phyloP scores from a whole-genome alignment of 2,329 filamentous ascomycete genomes.

The Xylaria sp. region DNA sequence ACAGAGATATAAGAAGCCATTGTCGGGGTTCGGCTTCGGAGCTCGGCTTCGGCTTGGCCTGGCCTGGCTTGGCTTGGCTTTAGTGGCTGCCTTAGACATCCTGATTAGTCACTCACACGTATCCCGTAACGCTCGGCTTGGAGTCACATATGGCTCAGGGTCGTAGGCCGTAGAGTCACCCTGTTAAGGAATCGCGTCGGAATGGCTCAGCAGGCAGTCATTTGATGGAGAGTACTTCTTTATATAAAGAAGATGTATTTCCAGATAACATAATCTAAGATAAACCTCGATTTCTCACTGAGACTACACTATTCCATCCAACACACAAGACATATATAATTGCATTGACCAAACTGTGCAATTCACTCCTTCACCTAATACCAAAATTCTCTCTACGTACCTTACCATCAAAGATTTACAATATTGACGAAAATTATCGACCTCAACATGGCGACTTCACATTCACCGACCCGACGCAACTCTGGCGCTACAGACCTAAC shows the following conservation, averaged over 20 bases:
- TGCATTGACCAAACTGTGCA: neutral
- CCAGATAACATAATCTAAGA: neutral
- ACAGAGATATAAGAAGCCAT: slow-evolving; percentile 5
- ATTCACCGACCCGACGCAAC: slow-evolving; percentile 28
- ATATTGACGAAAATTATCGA: neutral
- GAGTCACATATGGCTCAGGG: neutral
- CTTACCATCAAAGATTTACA: neutral
- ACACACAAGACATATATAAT: neutral
- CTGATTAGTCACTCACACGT: neutral
- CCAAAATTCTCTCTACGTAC: neutral
- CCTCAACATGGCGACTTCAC: slow-evolving; percentile 26
- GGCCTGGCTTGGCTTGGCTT: slow-evolving; percentile 27
- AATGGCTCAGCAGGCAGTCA: neutral
- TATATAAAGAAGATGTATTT: slow-evolving; percentile 16
- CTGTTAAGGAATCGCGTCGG: neutral
- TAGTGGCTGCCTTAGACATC: slow-evolving; percentile 3
- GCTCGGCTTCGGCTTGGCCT: slow-evolving; percentile 49
- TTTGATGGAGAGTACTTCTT: neutral
- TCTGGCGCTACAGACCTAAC: slow-evolving; percentile 42
- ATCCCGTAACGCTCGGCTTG: slow-evolving; percentile 15
- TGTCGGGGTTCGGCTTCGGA: slow-evolving; percentile 32
- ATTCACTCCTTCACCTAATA: neutral
- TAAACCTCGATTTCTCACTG: neutral
- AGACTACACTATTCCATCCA: neutral
- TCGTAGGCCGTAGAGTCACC: slow-evolving; percentile 6